phyloP scores from a whole-genome alignment of 768 basidiomycete genomes.

The Chalciporus pseudorubinellus region DNA sequence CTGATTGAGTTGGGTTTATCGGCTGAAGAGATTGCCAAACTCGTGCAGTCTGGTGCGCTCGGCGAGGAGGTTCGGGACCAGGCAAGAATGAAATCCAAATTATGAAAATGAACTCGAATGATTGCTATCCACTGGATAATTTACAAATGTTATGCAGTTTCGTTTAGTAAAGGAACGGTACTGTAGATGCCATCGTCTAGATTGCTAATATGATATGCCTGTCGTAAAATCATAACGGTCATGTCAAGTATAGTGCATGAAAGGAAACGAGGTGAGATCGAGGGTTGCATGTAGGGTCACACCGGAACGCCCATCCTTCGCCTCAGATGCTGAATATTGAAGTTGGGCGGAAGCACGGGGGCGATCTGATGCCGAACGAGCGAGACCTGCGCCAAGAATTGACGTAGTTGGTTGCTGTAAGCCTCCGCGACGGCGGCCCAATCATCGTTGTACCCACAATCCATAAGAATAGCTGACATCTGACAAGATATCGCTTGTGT shows the following conservation, averaged over 20 bases:
- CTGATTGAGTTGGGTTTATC: slow-evolving; percentile 51
- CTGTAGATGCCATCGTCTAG: slow-evolving; percentile 10
- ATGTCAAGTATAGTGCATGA: background rate
- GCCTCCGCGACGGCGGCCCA: slow-evolving; percentile 31
- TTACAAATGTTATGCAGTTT: slow-evolving; percentile 2
- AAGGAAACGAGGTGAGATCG: background rate
- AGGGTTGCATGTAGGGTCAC: slow-evolving; percentile 6
- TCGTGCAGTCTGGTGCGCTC: slow-evolving; percentile 49
- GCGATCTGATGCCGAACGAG: slow-evolving; percentile 29
- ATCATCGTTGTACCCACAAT: slow-evolving; percentile 27
- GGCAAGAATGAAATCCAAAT: slow-evolving; percentile 22
- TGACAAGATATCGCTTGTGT: slow-evolving; percentile 24
- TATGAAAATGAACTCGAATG: slow-evolving; percentile 13
- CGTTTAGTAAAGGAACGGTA: background rate
- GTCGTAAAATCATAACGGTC: background rate
- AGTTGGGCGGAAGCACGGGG: slow-evolving; percentile 32
- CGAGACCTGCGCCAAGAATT: slow-evolving; percentile 32
- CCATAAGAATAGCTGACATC: slow-evolving; percentile 18
- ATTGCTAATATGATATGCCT: slow-evolving; percentile 12
- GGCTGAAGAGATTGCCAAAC: slow-evolving; percentile 36
- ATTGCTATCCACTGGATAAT: slow-evolving; percentile 5
- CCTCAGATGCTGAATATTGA: slow-evolving; percentile 32
- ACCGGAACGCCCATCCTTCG: slow-evolving; percentile 25
- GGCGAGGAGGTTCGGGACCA: slow-evolving; percentile 31
- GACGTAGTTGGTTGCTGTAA: slow-evolving; percentile 28